A percentile compares a stretch with the other conserved stretches of the same genome.
These are phyloP conservation scores for Termitomyces sp. DNA, from an alignment of 1,284 basidiomycete species.

Conservation along the genomic window DNA sequence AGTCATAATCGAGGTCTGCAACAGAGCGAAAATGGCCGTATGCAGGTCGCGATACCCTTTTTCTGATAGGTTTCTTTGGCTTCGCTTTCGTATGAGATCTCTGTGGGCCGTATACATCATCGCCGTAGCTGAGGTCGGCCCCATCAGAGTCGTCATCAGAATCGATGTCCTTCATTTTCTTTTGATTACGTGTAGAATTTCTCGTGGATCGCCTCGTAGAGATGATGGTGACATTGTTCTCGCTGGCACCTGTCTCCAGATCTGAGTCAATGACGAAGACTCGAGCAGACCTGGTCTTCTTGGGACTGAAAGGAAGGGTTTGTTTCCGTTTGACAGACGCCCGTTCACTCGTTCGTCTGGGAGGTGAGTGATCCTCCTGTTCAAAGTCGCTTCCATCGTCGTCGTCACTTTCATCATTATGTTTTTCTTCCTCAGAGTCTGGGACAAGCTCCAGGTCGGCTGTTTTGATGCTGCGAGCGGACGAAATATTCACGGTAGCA, in stretches of 20 bases:
- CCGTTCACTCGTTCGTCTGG: slow-evolving; percentile 26
- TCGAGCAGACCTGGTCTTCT: slow-evolving; percentile 45
- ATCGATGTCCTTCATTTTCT: slow-evolving; percentile 27
- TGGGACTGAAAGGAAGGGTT: slow-evolving; percentile 57
- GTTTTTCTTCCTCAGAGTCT: slow-evolving; percentile 32
- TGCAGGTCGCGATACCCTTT: slow-evolving; percentile 47
- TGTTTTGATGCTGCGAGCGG: slow-evolving; percentile 19
- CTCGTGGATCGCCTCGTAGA: slow-evolving; percentile 36
- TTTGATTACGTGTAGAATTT: slow-evolving; percentile 34
- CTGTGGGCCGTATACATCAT: slow-evolving; percentile 23
- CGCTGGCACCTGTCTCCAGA: slow-evolving; percentile 35
- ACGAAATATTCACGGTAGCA: slow-evolving; percentile 28
- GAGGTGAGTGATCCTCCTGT: slow-evolving; percentile 22
- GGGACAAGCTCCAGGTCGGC: slow-evolving; percentile 24
- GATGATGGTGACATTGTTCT: slow-evolving; percentile 25
- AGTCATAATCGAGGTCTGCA: slow-evolving; percentile 52
- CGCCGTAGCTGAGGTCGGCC: slow-evolving; percentile 25
- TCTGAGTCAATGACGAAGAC: slow-evolving; percentile 28
- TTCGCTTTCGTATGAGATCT: slow-evolving; percentile 20
- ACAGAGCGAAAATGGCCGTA: slow-evolving; percentile 65
- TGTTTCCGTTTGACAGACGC: slow-evolving; percentile 23
- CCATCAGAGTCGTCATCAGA: slow-evolving; percentile 22
- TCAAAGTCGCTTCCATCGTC: slow-evolving; percentile 20
- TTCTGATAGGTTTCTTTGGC: slow-evolving; percentile 30
- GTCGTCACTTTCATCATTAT: slow-evolving; percentile 25